Evolutionary conservation across 305 asterid genomes (phyloP), one percentile per base, ranked within the genome.

Genomic region (Fraxinus dipetala): DNA sequence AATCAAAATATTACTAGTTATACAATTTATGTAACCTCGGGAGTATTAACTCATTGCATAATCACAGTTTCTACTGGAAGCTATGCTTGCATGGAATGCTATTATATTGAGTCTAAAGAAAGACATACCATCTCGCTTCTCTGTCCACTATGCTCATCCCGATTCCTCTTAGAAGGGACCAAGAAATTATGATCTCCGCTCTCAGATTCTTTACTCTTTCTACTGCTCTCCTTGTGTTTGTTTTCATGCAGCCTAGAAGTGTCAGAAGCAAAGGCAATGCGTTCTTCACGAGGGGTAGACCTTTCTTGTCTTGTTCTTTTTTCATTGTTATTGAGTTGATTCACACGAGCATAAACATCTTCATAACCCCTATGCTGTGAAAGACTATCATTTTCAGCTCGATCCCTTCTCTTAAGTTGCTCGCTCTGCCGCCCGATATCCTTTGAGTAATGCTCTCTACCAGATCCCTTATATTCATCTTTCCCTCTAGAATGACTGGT

Each of bases 111-210:
- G 80, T 79, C 83, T 85, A 84, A 86, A 79, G 84, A 84, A 84
- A 82, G 76, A 89, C 97, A 87, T 94, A 96, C 99, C 98, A 85
- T 86, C 87, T 92, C 94, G 82, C 93, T 91, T 80, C 72, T 87
- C 80, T 82, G 92, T 75, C 87, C 91, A 78, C 85, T 81, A 82
- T 82, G 90, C 74, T 90, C 98, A 80, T 88, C 91, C 78, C 85
- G 93, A 81, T 86, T 91, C 90, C 89, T 91, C 90, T 84, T 90
- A 63, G 92, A 86, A 85, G 87, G 83, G 54, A 80, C 81, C 85
- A 84, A 61, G 70, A 92, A 92, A 82, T 86, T 81, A 24, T 82
- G 94, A 80, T 90, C 94, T 51, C 89, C 89, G 77, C 83, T 86
- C 81, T 93, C 98, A 73, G 85, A 85, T 83, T 90, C 98, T 90